A percentile compares a stretch with the other conserved stretches of the same genome.
Evolutionary conservation across 306 rosid genomes (phyloP).

Genomic region (Cicer bijugum): DNA sequence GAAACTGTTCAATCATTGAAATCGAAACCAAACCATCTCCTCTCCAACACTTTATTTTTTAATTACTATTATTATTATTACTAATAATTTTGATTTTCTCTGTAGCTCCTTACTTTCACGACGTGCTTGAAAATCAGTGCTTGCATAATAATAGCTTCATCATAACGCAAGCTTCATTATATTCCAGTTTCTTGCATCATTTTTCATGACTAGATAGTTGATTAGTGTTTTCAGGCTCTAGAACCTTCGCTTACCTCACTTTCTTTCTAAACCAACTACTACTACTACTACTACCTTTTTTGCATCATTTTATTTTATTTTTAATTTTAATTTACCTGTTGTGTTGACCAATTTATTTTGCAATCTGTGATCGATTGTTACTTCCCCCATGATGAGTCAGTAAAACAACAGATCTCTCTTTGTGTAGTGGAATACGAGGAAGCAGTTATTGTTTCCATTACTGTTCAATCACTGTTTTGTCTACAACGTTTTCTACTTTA

Average conservation of each 20-base stretch:
- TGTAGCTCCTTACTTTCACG: background rate
- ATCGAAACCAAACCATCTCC: background rate
- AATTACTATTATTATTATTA: background rate
- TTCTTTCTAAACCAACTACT: background rate
- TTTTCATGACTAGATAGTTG: constrained; percentile 5
- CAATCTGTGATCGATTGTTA: constrained; percentile 14
- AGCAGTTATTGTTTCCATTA: constrained; percentile 9
- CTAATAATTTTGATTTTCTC: constrained; percentile 14
- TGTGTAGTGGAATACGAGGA: constrained; percentile 17
- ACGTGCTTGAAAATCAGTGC: constrained; percentile 44
- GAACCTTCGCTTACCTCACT: constrained; percentile 35
- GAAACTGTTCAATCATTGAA: constrained; percentile 71
- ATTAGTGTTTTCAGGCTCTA: constrained; percentile 18
- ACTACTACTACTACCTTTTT: background rate
- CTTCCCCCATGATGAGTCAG: background rate
- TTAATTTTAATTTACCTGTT: background rate
- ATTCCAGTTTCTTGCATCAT: constrained; percentile 11
- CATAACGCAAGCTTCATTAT: constrained; percentile 41
- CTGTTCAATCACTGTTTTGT: constrained; percentile 18
- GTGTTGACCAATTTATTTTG: background rate
- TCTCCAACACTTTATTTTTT: background rate
- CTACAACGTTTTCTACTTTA: background rate
- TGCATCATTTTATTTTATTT: constrained; percentile 1
- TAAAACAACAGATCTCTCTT: constrained; percentile 39
- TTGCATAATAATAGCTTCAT: constrained; percentile 41